A percentile compares a stretch with the other conserved stretches of the same genome.
These are phyloP conservation scores for Rhodotorula paludigena DNA, from an alignment of 768 basidiomycete species.

Conservation along the genomic window DNA sequence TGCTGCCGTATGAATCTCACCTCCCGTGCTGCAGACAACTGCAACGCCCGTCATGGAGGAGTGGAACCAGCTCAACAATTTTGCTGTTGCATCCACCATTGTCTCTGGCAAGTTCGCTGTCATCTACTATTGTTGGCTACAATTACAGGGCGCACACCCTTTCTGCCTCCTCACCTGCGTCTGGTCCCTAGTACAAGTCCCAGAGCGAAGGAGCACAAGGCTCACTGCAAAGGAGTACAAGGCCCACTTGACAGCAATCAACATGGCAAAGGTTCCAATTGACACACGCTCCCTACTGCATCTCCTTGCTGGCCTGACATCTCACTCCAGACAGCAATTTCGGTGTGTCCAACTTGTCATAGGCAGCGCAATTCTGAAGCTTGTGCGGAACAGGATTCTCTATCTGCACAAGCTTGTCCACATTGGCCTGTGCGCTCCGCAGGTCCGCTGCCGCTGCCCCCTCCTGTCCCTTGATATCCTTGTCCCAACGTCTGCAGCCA, in stretches of 20 bases:
- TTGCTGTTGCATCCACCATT: not conserved
- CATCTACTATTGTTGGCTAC: constrained; percentile 1
- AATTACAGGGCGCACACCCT: no score
- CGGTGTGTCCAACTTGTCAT: not conserved
- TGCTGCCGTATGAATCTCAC: not conserved
- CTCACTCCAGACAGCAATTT: not conserved
- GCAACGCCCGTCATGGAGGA: not conserved
- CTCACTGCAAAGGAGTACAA: not conserved
- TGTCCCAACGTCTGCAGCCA: no score
- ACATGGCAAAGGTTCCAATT: not conserved
- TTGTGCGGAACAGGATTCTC: no score
- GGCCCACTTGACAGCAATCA: not conserved
- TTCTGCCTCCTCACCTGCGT: constrained; percentile 1
- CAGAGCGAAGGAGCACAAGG: not conserved
- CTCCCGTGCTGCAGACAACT: not conserved
- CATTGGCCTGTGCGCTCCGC: no score
- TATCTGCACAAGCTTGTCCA: no score
- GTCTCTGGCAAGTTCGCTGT: not conserved
- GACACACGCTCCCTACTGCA: not conserved
- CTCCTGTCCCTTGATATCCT: no score
- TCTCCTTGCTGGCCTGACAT: not conserved
- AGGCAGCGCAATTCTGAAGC: not conserved
- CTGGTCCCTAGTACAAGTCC: not conserved
- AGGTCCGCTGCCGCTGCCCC: no score
- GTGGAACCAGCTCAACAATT: constrained; percentile 4